These are phyloP conservation scores for Prunus armeniaca DNA, from an alignment of 306 rosid genomes.

Conservation along the genomic window DNA sequence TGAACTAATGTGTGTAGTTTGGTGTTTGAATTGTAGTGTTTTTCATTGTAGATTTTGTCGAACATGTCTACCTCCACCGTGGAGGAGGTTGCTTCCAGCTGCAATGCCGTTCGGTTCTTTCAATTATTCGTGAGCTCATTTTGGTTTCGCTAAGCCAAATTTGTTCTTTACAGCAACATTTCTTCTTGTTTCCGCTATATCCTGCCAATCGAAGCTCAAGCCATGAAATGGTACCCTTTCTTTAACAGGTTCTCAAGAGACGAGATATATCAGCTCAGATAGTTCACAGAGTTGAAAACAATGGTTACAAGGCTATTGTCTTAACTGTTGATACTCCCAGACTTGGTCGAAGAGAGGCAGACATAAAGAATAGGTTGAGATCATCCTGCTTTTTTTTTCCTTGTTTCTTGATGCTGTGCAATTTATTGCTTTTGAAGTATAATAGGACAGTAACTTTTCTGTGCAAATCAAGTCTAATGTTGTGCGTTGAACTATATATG, in stretches of 20 bases:
- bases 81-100: constrained; percentile 70
- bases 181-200: background rate
- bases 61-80: constrained; percentile 40
- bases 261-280: constrained; percentile 47
- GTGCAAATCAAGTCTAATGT: no score
- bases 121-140: constrained; percentile 41
- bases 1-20: background rate
- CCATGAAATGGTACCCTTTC: background rate
- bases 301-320: constrained; percentile 57
- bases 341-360: constrained; percentile 70
- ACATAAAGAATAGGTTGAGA: constrained; percentile 52
- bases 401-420: no score
- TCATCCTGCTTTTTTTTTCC: background rate
- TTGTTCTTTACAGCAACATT: background rate
- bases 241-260: constrained; percentile 44
- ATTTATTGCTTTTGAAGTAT: no score
- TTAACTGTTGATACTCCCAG: constrained; percentile 55
- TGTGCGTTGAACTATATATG: background rate
- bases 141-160: background rate
- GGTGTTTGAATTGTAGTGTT: background rate
- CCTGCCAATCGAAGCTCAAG: background rate
- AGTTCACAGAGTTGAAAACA: constrained; percentile 50
- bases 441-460: no score
- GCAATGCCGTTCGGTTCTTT: constrained; percentile 64
- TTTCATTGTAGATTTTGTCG: constrained; percentile 42